A percentile compares a stretch with the other conserved stretches of the same genome.
Evolutionary conservation across 169 alveolate species (phyloP).

Genomic region (Plasmodium coatneyi): DNA sequence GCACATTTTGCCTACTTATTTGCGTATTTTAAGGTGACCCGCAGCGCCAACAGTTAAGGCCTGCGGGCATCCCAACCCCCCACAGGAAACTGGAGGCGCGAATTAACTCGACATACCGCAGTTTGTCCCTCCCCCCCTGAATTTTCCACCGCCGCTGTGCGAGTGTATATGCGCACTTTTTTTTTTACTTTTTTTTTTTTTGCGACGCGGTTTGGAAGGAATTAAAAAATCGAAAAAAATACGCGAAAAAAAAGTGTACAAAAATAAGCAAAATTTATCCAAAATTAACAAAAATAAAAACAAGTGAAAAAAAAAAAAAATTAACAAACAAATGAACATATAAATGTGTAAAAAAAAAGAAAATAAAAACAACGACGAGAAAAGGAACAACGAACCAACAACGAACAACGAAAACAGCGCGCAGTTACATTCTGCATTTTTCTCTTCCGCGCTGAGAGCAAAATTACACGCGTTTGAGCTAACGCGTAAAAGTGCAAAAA

Average conservation of each 20-base stretch:
- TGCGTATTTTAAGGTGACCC: neutral
- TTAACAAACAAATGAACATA: neutral
- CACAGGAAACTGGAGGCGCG: neutral
- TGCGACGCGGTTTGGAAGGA: neutral
- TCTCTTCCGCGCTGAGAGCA: neutral
- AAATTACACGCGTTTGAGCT: neutral
- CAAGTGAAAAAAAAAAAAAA: constrained; percentile 2
- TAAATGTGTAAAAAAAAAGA: neutral
- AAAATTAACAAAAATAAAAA: neutral
- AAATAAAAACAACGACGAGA: neutral
- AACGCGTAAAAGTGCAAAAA: neutral
- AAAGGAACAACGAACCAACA: neutral
- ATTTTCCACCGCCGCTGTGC: neutral
- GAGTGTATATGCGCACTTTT: neutral
- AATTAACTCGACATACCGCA: neutral
- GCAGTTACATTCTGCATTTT: neutral
- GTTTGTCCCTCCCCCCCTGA: neutral
- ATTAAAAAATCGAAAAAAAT: neutral
- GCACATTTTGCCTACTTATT: neutral
- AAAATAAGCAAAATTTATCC: neutral
- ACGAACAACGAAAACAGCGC: neutral
- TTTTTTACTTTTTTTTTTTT: neutral
- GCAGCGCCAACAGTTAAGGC: neutral
- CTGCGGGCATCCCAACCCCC: neutral
- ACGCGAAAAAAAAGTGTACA: neutral